Percentiles rank a stretch among this genome's conserved stretches.
Evolutionary conservation across 106 monocot genomes (phyloP).

Genomic region (Vanilla planifolia): DNA sequence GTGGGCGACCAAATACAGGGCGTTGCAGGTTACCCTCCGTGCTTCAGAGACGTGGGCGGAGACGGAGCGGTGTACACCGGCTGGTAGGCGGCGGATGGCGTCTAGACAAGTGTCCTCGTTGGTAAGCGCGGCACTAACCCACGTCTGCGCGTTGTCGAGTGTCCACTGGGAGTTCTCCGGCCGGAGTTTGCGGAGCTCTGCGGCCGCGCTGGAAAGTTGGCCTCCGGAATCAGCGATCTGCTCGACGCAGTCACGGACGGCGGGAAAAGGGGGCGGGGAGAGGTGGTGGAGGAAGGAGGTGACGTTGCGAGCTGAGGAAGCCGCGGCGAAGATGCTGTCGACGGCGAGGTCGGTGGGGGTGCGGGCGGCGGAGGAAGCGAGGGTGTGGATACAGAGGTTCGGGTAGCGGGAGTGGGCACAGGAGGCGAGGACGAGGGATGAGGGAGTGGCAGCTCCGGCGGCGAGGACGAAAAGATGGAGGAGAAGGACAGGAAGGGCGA

Average conservation of each 20-base stretch:
- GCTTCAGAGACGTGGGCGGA: constrained; percentile 14
- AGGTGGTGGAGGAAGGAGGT: constrained; percentile 15
- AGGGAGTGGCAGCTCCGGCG: constrained; percentile 2
- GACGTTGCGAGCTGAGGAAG: constrained; percentile 1
- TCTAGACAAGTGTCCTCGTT: constrained; percentile 36
- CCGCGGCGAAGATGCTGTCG: constrained; percentile 21
- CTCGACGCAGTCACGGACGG: constrained; percentile 27
- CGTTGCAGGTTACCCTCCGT: constrained; percentile 26
- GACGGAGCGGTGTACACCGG: constrained; percentile 5
- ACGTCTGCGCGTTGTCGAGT: constrained; percentile 37
- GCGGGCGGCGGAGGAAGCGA: constrained; percentile 11
- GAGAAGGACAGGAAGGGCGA: background rate
- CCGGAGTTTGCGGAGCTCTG: constrained; percentile 23
- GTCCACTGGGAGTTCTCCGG: constrained; percentile 18
- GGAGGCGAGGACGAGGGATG: constrained; percentile 3
- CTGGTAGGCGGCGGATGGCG: constrained; percentile 7
- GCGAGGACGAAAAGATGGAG: background rate
- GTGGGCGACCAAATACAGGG: constrained; percentile 28
- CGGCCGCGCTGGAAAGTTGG: constrained; percentile 19
- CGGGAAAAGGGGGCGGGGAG: background rate
- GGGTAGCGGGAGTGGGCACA: constrained; percentile 27
- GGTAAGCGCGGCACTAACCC: constrained; percentile 44
- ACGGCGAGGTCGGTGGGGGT: constrained; percentile 16
- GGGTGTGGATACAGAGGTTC: constrained; percentile 19
- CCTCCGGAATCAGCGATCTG: constrained; percentile 28